Evolutionary conservation across 78 protist genomes (phyloP), one percentile per base, ranked within the genome.

Genomic region (Mastigamoeba balamuthi): DNA sequence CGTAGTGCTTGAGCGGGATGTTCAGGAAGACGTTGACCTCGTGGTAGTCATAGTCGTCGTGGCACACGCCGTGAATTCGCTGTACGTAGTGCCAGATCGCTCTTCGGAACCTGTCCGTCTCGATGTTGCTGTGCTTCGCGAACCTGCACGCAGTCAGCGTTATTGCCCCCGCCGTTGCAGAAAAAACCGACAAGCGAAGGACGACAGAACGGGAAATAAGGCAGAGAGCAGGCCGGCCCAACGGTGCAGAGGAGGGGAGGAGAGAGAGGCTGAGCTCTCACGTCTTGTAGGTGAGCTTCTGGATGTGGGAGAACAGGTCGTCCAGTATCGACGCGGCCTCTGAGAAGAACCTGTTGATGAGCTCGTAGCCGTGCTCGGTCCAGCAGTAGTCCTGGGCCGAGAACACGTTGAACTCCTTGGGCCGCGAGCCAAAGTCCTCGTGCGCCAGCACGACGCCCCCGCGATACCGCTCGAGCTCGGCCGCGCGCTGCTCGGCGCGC

Each of bases 61-160:
- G 87, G 48, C 69, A 75, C 75, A 87, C 74, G 35, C 92, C 92
- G 29, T 83, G 77, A 5, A 87, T 74, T 38, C 92, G 77, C 63
- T 82, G 85, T 5, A 87, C 92, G 75, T 87, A 87, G 75, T 82
- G 77, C 88, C 92, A 82, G 28, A 87, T 80, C 10, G 92, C 92
- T 30, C 81, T 36, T n/a, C 92, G 75, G 76, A 87, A 87, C 25
- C 83, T 86, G 6, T 72, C 38, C 0, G 92, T 87, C 44, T 82
- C 88, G 10, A 87, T 83, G 48, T 87, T 77, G 35, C 75, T 63
- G 33, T 73, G 69, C 68, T 73, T 42, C 8, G 76, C 64, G 58
- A 78, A 82, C 72, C 66, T 75, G 58, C 58, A 25, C 58, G 58
- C 39, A 6, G 39, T 48, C 17, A 48, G 58, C 58, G 33, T 48